Evolutionary conservation across 1,284 basidiomycete species (phyloP).

Genomic region (Rhodofomes roseus): DNA sequence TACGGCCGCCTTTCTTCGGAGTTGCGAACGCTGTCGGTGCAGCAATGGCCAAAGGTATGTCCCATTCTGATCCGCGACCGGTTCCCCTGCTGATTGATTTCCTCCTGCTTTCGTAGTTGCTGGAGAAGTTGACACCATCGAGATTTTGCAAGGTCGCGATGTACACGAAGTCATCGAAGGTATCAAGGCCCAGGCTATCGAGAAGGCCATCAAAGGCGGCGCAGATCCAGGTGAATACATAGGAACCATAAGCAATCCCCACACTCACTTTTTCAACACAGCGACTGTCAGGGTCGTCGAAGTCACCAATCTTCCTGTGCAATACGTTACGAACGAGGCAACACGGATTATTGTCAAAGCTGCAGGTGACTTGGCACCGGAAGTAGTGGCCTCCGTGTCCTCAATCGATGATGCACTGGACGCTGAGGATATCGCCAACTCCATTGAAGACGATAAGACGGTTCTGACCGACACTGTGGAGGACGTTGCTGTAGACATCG

Average conservation of each 20-base stretch:
- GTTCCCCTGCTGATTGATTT: neutral
- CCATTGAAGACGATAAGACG: slow-evolving; percentile 10
- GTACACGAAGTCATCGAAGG: slow-evolving; percentile 39
- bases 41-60: slow-evolving; percentile 40
- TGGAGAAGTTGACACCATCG: slow-evolving; percentile 38
- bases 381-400: slow-evolving; percentile 10
- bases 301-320: slow-evolving; percentile 37
- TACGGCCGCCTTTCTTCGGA: slow-evolving; percentile 44
- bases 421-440: neutral
- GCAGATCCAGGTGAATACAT: slow-evolving; percentile 32
- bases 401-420: neutral
- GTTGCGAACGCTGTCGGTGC: slow-evolving; percentile 59
- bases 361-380: slow-evolving; percentile 36
- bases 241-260: neutral
- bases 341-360: slow-evolving; percentile 46
- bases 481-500: slow-evolving; percentile 19
- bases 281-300: slow-evolving; percentile 42
- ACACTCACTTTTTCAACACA: slow-evolving; percentile 4
- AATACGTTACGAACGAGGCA: slow-evolving; percentile 51
- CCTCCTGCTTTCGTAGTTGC: slow-evolving; percentile 18
- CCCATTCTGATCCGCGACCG: neutral
- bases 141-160: slow-evolving; percentile 35
- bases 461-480: slow-evolving; percentile 5
- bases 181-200: slow-evolving; percentile 41
- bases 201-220: slow-evolving; percentile 41